Evolutionary conservation across 179 eudicot genomes (phyloP).

Genomic region (Pouteria campechiana): DNA sequence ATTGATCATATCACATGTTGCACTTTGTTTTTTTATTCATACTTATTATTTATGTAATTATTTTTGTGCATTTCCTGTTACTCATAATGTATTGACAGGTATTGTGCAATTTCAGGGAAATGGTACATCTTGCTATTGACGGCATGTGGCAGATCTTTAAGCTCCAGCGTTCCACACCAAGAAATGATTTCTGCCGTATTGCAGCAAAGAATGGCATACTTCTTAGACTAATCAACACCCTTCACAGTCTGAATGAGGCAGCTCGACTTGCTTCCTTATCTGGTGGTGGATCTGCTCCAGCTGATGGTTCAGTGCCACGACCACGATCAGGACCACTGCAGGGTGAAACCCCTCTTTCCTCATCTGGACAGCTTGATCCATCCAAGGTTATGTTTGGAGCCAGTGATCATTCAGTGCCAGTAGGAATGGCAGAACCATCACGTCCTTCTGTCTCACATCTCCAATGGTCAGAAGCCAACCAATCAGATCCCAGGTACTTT

Average conservation of each 20-base stretch:
- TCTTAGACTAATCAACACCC: slow-evolving; percentile 77
- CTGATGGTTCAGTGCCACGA: slow-evolving; percentile 48
- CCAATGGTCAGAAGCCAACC: slow-evolving; percentile 6
- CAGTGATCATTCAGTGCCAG: slow-evolving; percentile 31
- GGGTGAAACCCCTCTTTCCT: slow-evolving; percentile 34
- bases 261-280: slow-evolving; percentile 72
- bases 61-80: background rate
- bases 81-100: slow-evolving; percentile 1
- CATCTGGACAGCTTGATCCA: slow-evolving; percentile 45
- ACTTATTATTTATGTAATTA: background rate
- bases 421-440: slow-evolving; percentile 41
- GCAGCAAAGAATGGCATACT: slow-evolving; percentile 93
- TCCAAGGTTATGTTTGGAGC: slow-evolving; percentile 31
- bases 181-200: slow-evolving; percentile 91
- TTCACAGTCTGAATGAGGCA: slow-evolving; percentile 90
- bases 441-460: slow-evolving; percentile 29
- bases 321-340: slow-evolving; percentile 64
- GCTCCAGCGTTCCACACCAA: slow-evolving; percentile 84
- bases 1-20: background rate
- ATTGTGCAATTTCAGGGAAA: slow-evolving; percentile 57
- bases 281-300: slow-evolving; percentile 46
- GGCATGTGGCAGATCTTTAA: slow-evolving; percentile 99
- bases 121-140: slow-evolving; percentile 98
- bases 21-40: background rate
- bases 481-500: slow-evolving; percentile 28